Base-by-base conservation (phyloP, 148 eudicot genomes). In the Simmondsia chinensis region DNA sequence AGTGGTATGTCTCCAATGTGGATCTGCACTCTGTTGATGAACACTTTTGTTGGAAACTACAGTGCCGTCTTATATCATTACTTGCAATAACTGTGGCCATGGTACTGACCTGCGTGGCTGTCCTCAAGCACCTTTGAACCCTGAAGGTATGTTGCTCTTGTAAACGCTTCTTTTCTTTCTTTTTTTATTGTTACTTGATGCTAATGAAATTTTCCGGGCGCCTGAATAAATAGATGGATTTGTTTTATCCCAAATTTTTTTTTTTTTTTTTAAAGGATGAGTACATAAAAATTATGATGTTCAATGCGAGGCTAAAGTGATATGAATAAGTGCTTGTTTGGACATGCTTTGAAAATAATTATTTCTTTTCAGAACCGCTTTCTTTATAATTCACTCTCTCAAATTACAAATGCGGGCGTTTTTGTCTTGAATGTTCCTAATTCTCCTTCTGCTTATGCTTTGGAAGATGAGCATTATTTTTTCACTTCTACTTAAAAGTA, bases 71-170 rank as follows among this genome's bases (percentile, higher is more conserved):
- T 82, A 74, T 54, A 20, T 73, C 50, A 59, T 82, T 27, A 50
- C 80, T 45, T 93, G 99, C 46, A 69, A 86, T 54, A 82, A 86
- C 64, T 93, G 99, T 61, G 99, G 99, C 54, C 99, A 93, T 43
- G 95, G 99, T 54, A 70, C 80, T 43, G 99, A 93, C 68, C 38
- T 93, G 60, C 86, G 99, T 15, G 99, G 99, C 48, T 86, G 96
- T 54, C 99, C 99, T 38, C 99, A 93, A 62, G 51, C 81, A 39
- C 99, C 94, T 53, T 60, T 82, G 49, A 61, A 52, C 57, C 84
- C 75, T 43, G 96, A 86, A 86, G 99, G 96, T 93, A 73, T 50
- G 59, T 50, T 5, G 17, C 1, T 19, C 24, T 10, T 31, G 31
- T 5, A 28, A 5, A 28, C 9, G 31, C 31, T 28, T 4, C 31